Conservation (phyloP, 2,329 filamentous ascomycete species). For the Aspergillus puulaauensis region DNA sequence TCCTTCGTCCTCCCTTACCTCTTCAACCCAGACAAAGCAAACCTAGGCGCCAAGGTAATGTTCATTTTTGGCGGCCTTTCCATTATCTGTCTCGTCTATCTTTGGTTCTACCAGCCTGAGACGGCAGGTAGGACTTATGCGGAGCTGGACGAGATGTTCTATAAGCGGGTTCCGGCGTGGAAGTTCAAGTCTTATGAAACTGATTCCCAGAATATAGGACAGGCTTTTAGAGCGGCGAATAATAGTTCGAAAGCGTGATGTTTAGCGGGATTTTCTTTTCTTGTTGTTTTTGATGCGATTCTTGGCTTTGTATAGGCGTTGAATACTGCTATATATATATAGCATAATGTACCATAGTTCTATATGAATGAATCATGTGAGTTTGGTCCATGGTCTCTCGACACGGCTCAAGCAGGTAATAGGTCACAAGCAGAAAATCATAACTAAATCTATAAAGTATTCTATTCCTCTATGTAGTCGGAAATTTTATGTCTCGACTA, state of each 20-base stretch:
- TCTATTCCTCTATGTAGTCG: background rate
- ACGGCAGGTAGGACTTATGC: constrained; percentile 26
- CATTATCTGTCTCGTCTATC: constrained; percentile 20
- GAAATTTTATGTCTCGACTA: background rate
- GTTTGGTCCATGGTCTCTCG: too few relatives aligned
- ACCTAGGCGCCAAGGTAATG: constrained; percentile 28
- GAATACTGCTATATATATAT: too few relatives aligned
- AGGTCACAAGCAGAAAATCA: background rate
- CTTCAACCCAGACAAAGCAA: constrained; percentile 17
- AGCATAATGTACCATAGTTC: too few relatives aligned
- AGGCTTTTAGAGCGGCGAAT: background rate
- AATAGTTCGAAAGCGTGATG: background rate
- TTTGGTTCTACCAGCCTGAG: constrained; percentile 27
- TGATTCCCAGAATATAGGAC: background rate
- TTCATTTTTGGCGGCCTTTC: constrained; percentile 29
- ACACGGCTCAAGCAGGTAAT: background rate
- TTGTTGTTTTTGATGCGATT: background rate
- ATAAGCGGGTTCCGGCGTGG: constrained; percentile 17
- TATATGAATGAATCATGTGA: too few relatives aligned
- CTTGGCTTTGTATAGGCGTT: too few relatives aligned
- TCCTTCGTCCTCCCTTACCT: constrained; percentile 14
- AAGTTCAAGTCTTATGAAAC: constrained; percentile 11
- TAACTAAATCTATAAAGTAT: background rate
- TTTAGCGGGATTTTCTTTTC: background rate
- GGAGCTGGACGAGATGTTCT: constrained; percentile 34